Evolutionary conservation across 1,284 basidiomycete species (phyloP), one percentile per base, ranked within the genome.

Genomic region (Ceratobasidium sp.): DNA sequence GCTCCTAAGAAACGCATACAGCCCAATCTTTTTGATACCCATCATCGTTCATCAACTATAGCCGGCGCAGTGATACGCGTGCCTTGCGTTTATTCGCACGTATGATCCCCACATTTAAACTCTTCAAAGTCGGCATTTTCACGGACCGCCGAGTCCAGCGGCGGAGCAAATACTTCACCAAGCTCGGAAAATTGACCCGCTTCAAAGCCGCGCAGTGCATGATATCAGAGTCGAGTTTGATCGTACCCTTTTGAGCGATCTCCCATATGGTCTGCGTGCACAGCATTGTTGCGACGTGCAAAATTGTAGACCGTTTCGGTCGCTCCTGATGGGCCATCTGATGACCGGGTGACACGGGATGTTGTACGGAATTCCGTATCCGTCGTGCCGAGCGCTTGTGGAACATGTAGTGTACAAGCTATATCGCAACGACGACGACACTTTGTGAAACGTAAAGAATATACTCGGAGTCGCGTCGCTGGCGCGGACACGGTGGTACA

Each of bases 41-140:
- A 9, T n/a, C 26, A 23, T 33, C 33, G 33, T 33, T 33, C 54
- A 56, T 26, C 52, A 17, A 20, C 7, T 13, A 26, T 56, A 56
- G 15, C 54, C 54, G 54, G 54, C 54, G 54, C 54, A 57, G 54
- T 57, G 54, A 57, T 57, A 13, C 54, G 13, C 54, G 26, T 57
- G 54, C 26, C 54, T 57, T n/a, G 54, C 12, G 13, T 33, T 42
- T 13, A 64, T 46, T 46, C 40, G 40, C 61, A 44, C 23, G 20
- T 33, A 64, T 9, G 3, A n/a, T 7, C 26, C 40, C 23, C 23
- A n/a, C 23, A 44, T 44, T 42, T 64, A n/a, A 17, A 26, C 61
- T 64, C 20, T 26, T 44, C 40, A n/a, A 46, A n/a, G 40, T 3
- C 17, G 13, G 23, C 38, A 26, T 20, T 20, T 44, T 64, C 61